Evolutionary conservation across 2,329 filamentous ascomycete species (phyloP), one percentile per base, ranked within the genome.

Genomic region (Aspergillus versicolor): DNA sequence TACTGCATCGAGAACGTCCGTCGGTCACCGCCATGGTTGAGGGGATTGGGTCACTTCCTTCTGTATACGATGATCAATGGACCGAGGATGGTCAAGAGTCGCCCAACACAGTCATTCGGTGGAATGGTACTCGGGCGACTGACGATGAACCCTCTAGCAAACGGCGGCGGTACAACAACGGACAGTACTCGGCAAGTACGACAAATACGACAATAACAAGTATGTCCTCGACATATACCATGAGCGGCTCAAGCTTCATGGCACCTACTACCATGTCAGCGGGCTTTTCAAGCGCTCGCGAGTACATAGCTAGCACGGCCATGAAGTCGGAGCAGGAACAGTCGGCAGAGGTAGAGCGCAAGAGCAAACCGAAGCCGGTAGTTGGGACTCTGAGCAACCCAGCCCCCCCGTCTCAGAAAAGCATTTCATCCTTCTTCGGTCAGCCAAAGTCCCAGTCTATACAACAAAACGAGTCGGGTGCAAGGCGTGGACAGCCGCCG

Each of bases 1-100:
- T 96, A 17, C 77, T 97, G 4, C 75, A 82, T 6, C 82, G 90
- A 56, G 72, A 79, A 1, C 81, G 84, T 37, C 88, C 90, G 9
- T 73, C 80, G 1, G 76, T 83, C 49, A 73, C 80, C 47, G 72
- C 76, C 30, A 81, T 91, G 45, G 81, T 82, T 51, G 78, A 81
- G 57, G 69, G 72, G 46, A 67, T 79, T 60, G 60, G 67, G 37
- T 63, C 64, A 11, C 63, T 72, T 13, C 55, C 80, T 87, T 73
- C 82, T 82, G 56, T 80, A 76, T 43, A 76, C 65, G 91, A 94
- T 69, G 83, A 89, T 61, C 68, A 82, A 11, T 91, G 87, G 75
- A 88, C 90, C 0, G 65, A 84, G 3, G 85, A 88, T 47, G 88
- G 88, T 4, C 78, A 82, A 67, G 79, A 77, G 49, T 65, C 67